Evolutionary conservation across 345 rosid species (phyloP).

Genomic region (Linum tenue): DNA sequence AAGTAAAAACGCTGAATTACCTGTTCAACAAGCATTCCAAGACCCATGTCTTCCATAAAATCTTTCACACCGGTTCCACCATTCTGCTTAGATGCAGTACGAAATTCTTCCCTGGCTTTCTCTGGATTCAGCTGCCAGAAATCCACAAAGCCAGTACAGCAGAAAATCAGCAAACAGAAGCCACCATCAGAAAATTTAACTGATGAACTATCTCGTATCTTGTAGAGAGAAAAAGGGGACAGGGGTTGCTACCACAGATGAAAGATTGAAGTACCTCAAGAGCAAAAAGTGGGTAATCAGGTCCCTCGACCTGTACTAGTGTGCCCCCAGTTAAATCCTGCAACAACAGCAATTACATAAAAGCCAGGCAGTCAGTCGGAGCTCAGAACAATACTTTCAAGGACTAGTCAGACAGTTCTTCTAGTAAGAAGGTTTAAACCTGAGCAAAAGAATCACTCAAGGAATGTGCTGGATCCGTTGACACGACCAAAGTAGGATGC

Average conservation of each 20-base stretch:
- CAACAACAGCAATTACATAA: slow-evolving; percentile 4
- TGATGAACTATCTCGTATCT: slow-evolving; percentile 1
- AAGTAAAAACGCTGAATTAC: slow-evolving; percentile 24
- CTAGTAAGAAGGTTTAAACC: slow-evolving; percentile 29
- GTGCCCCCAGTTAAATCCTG: slow-evolving; percentile 92
- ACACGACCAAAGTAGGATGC: slow-evolving; percentile 93
- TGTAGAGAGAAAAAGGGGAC: background rate
- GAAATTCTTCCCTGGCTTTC: slow-evolving; percentile 92
- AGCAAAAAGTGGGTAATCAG: slow-evolving; percentile 85
- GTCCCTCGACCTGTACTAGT: slow-evolving; percentile 84
- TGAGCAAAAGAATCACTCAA: slow-evolving; percentile 95
- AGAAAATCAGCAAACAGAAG: slow-evolving; percentile 5
- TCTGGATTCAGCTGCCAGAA: slow-evolving; percentile 78
- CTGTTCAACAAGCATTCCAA: slow-evolving; percentile 89
- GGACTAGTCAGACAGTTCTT: background rate
- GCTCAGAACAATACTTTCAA: background rate
- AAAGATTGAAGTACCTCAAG: slow-evolving; percentile 52
- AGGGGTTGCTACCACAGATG: background rate
- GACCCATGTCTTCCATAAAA: slow-evolving; percentile 98
- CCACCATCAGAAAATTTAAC: background rate
- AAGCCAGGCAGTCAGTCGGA: background rate
- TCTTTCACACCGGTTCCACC: slow-evolving; percentile 89
- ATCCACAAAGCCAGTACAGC: slow-evolving; percentile 16
- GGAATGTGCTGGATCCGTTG: slow-evolving; percentile 98
- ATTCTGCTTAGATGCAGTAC: slow-evolving; percentile 45